Conservation (phyloP, 2,329 filamentous ascomycete genomes). For the Aspergillus sergii region DNA sequence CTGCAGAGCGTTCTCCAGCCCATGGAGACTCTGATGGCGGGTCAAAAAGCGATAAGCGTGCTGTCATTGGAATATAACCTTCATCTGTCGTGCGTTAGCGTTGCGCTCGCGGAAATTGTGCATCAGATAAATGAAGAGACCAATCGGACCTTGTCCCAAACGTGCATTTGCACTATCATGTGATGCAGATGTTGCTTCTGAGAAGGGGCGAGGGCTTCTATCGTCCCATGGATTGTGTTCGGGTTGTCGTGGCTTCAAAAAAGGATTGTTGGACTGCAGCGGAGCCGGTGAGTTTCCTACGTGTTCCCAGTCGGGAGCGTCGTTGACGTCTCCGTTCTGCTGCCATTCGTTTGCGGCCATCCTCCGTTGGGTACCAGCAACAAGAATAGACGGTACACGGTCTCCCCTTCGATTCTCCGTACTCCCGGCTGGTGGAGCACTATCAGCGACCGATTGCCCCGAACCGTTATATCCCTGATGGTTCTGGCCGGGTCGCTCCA, state of each 20-base stretch:
- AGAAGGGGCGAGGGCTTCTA: slow-evolving; percentile 18
- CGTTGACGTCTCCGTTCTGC: slow-evolving; percentile 10
- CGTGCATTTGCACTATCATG: slow-evolving; percentile 28
- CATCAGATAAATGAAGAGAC: neutral
- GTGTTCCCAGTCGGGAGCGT: slow-evolving; percentile 25
- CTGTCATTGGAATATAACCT: slow-evolving; percentile 45
- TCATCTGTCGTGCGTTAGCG: slow-evolving; percentile 25
- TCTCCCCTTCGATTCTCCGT: slow-evolving; percentile 15
- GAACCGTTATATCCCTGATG: slow-evolving; percentile 12
- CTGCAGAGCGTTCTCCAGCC: slow-evolving; percentile 24
- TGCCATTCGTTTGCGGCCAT: slow-evolving; percentile 26
- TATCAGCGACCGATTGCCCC: slow-evolving; percentile 9
- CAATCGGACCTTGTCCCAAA: slow-evolving; percentile 36
- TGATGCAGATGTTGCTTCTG: slow-evolving; percentile 23
- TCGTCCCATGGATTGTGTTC: slow-evolving; percentile 25
- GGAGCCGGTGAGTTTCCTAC: slow-evolving; percentile 25
- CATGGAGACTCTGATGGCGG: slow-evolving; percentile 30
- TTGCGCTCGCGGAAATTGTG: neutral
- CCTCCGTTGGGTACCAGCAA: slow-evolving; percentile 25
- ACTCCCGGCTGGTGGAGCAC: slow-evolving; percentile 3
- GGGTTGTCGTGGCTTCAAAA: slow-evolving; percentile 33
- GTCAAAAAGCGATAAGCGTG: slow-evolving; percentile 41
- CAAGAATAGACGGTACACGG: slow-evolving; percentile 25
- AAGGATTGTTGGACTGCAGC: slow-evolving; percentile 45
- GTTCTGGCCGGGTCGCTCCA: slow-evolving; percentile 23